Conservation (phyloP, 805 yeast species). For the Starmerella bombicola region DNA sequence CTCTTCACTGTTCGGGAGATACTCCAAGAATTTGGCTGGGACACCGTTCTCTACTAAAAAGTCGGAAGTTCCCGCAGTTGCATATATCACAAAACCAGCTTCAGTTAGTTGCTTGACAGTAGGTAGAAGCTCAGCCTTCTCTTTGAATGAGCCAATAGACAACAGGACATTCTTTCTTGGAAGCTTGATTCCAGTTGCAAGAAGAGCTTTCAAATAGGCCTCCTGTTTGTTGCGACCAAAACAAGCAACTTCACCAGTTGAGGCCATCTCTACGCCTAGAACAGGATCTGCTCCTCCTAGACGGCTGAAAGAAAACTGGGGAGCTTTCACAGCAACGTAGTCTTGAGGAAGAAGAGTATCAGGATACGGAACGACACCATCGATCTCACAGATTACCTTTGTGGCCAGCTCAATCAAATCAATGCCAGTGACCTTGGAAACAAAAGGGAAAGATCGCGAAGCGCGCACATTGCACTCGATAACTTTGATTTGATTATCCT, state of each 20-base stretch:
- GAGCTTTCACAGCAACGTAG: slow-evolving; percentile 92
- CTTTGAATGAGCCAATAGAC: slow-evolving; percentile 94
- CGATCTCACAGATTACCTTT: slow-evolving; percentile 48
- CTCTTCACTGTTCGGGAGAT: slow-evolving; percentile 56
- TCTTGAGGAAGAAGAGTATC: slow-evolving; percentile 78
- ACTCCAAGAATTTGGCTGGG: slow-evolving; percentile 91
- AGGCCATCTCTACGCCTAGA: slow-evolving; percentile 97
- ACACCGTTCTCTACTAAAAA: slow-evolving; percentile 88
- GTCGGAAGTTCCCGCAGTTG: slow-evolving; percentile 98
- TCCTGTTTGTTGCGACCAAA: slow-evolving; percentile 94
- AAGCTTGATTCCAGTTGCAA: slow-evolving; percentile 88
- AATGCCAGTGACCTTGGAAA: slow-evolving; percentile 92
- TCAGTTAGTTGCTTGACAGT: slow-evolving; percentile 67
- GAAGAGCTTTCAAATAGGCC: slow-evolving; percentile 87
- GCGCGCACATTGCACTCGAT: slow-evolving; percentile 98
- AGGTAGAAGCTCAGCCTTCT: slow-evolving; percentile 86
- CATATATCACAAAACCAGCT: slow-evolving; percentile 81
- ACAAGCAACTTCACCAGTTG: slow-evolving; percentile 97
- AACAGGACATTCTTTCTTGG: slow-evolving; percentile 90
- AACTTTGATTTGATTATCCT: slow-evolving; percentile 90
- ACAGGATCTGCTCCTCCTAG: slow-evolving; percentile 97
- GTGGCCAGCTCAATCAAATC: slow-evolving; percentile 96
- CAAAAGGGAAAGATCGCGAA: slow-evolving; percentile 98
- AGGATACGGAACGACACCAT: slow-evolving; percentile 77
- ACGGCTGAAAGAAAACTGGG: slow-evolving; percentile 94